Evolutionary conservation across 371 early-diverging fungal species (phyloP).

Genomic region (Mortierella sp.): DNA sequence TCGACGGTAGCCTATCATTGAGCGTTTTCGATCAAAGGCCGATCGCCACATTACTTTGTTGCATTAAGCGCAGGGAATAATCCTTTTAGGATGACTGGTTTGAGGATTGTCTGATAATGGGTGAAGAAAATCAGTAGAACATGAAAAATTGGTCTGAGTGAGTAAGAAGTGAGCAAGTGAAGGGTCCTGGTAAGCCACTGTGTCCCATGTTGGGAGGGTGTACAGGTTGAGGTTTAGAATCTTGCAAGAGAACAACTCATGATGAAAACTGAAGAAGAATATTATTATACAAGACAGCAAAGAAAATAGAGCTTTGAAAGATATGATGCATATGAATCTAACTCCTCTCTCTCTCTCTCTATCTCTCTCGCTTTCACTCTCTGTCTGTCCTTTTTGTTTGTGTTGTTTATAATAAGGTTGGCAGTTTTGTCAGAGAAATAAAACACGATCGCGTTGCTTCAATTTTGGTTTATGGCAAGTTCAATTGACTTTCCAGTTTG

Average conservation of each 20-base stretch:
- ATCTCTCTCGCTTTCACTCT: not conserved
- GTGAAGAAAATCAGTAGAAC: conserved; percentile 2
- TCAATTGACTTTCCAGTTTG: not conserved
- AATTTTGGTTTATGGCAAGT: not conserved
- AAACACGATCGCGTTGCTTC: not conserved
- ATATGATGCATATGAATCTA: not conserved
- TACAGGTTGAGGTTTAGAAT: not conserved
- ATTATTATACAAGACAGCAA: not conserved
- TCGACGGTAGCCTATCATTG: conserved; percentile 33
- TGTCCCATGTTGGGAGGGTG: not conserved
- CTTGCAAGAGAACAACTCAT: conserved; percentile 26
- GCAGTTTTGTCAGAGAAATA: not conserved
- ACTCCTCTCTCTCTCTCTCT: not conserved
- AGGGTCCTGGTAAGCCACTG: not conserved
- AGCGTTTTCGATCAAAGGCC: conserved; percentile 40
- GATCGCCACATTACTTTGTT: conserved; percentile 28
- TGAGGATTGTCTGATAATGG: not conserved
- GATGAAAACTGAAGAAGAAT: conserved; percentile 24
- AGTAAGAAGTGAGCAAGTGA: not conserved
- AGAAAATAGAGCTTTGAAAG: not conserved
- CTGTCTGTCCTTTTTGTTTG: not conserved
- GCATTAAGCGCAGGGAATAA: not conserved
- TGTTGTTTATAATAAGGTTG: not conserved
- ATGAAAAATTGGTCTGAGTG: not conserved
- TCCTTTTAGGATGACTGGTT: not conserved